A percentile compares a stretch with the other conserved stretches of the same genome.
phyloP scores from a whole-genome alignment of 2,329 filamentous ascomycete genomes.

The Fusarium circinatum region DNA sequence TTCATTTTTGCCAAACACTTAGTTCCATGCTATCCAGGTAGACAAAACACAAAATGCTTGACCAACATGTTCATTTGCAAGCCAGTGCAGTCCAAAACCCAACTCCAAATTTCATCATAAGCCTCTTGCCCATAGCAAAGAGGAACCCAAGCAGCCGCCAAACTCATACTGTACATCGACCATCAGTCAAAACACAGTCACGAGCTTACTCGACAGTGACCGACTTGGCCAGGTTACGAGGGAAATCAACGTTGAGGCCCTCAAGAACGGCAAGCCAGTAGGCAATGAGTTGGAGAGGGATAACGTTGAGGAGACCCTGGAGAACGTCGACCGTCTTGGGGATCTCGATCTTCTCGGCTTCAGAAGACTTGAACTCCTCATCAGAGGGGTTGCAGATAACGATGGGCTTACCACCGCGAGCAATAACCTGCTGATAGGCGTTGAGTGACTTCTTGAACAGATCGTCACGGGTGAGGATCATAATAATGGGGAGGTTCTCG shows the following conservation, averaged over 20 bases:
- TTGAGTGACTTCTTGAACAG: conserved; percentile 99
- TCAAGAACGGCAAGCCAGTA: conserved; percentile 99
- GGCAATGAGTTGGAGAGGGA: conserved; percentile 96
- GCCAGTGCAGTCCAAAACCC: conserved; percentile 44
- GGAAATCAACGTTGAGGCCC: conserved; percentile 98
- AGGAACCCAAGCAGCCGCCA: conserved; percentile 28
- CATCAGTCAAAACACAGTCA: conserved; percentile 23
- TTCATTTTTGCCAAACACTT: conserved; percentile 37
- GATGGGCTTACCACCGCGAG: conserved; percentile 93
- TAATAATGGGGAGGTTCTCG: conserved; percentile 98
- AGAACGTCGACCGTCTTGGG: conserved; percentile 94
- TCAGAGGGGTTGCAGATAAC: conserved; percentile 96
- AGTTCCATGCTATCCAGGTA: conserved; percentile 39
- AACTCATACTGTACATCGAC: conserved; percentile 37
- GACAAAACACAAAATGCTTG: conserved; percentile 37
- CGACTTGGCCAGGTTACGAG: conserved; percentile 97
- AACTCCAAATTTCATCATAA: conserved; percentile 46
- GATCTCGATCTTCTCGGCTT: conserved; percentile 97
- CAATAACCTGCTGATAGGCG: conserved; percentile 99
- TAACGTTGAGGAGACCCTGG: conserved; percentile 97
- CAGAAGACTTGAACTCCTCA: conserved; percentile 85
- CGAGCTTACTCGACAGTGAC: conserved; percentile 91
- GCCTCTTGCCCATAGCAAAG: conserved; percentile 30
- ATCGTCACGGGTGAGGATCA: conserved; percentile 96
- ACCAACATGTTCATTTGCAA: conserved; percentile 35